phyloP scores from a whole-genome alignment of 352 stramenopile genomes.

The Phytophthora europaea region DNA sequence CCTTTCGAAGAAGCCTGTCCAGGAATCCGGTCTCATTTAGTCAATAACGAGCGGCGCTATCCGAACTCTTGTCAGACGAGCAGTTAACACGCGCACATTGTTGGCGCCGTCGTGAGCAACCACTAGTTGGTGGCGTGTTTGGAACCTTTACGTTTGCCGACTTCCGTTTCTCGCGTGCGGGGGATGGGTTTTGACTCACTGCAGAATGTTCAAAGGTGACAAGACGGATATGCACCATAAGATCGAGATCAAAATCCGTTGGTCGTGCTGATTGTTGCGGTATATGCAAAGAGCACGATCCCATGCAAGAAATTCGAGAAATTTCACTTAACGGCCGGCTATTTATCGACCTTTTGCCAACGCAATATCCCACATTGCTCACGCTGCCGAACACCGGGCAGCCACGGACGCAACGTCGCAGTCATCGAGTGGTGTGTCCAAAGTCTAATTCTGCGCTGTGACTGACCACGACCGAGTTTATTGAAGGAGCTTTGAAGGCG shows the following conservation, averaged over 20 bases:
- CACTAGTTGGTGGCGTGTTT: not conserved
- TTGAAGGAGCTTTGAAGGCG: conserved; percentile 6
- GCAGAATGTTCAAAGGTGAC: conserved; percentile 5
- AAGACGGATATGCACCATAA: not conserved
- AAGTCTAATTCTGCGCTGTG: not conserved
- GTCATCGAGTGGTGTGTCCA: conserved; percentile 16
- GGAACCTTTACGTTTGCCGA: not conserved
- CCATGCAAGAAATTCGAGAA: conserved; percentile 5
- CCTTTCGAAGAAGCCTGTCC: not conserved
- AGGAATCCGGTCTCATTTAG: conserved; percentile 3
- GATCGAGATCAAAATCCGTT: conserved; percentile 16
- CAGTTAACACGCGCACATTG: conserved; percentile 8
- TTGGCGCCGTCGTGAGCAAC: conserved; percentile 6
- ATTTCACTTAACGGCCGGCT: conserved; percentile 31
- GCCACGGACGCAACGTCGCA: conserved; percentile 7
- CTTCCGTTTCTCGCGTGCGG: conserved; percentile 7
- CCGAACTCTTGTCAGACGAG: conserved; percentile 15
- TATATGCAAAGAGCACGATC: conserved; percentile 3
- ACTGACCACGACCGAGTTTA: conserved; percentile 1
- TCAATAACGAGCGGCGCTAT: conserved; percentile 7
- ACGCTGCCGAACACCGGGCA: not conserved
- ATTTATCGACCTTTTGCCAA: not conserved
- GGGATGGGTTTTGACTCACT: conserved; percentile 1
- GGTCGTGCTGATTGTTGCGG: not conserved
- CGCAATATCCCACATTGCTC: not conserved